Percentiles rank a stretch among this genome's conserved stretches.
Conservation (phyloP, 2,329 filamentous ascomycete species). For the Ceratocystiopsis brevicomis region DNA sequence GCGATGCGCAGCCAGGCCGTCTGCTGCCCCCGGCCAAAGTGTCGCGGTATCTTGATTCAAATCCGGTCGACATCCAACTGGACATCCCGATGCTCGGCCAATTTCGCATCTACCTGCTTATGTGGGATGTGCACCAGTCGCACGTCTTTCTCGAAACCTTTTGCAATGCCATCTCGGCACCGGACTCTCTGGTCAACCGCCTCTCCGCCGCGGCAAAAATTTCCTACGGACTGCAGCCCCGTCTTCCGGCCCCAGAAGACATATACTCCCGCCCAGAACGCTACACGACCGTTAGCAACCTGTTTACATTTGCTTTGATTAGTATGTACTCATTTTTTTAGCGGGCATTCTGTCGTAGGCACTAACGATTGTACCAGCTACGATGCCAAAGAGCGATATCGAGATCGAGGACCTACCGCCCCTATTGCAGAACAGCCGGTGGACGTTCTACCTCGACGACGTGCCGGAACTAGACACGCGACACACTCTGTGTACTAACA, state of each 20-base stretch:
- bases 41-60: constrained; percentile 57
- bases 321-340: constrained; percentile 26
- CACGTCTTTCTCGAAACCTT: constrained; percentile 40
- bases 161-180: constrained; percentile 32
- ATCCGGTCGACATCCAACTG: constrained; percentile 58
- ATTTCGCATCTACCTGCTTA: constrained; percentile 57
- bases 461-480: constrained; percentile 35
- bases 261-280: constrained; percentile 47
- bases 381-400: constrained; percentile 40
- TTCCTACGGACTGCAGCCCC: constrained; percentile 42
- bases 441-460: constrained; percentile 57
- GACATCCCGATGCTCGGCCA: constrained; percentile 63
- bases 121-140: constrained; percentile 36
- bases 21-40: constrained; percentile 49
- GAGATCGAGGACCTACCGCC: constrained; percentile 47
- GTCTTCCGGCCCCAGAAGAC: constrained; percentile 39
- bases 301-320: constrained; percentile 52
- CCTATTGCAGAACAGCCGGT: constrained; percentile 43
- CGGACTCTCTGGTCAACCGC: constrained; percentile 36
- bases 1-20: constrained; percentile 30
- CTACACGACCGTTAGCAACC: constrained; percentile 47
- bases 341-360: background rate
- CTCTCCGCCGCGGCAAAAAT: constrained; percentile 37
- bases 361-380: constrained; percentile 22
- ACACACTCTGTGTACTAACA: constrained; percentile 38